Percentiles rank a stretch among this genome's conserved stretches.
Conservation (phyloP, 1,284 basidiomycete genomes). For the Xerocomus minutiporus region DNA sequence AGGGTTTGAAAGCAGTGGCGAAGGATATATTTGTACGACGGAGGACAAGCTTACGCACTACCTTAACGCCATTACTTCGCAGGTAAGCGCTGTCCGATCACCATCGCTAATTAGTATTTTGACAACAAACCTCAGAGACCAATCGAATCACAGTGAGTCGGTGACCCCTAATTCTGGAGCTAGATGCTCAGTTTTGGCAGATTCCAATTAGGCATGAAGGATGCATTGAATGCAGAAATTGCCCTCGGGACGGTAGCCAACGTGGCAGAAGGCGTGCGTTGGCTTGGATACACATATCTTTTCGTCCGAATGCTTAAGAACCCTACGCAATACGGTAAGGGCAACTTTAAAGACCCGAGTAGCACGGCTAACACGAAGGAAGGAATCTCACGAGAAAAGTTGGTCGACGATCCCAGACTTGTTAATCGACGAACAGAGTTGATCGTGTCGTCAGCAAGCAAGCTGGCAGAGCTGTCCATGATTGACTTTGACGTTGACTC, state of each 20-base stretch:
- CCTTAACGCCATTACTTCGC: constrained; percentile 82
- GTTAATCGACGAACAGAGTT: constrained; percentile 73
- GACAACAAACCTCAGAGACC: constrained; percentile 57
- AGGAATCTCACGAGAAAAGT: constrained; percentile 79
- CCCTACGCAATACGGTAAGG: constrained; percentile 82
- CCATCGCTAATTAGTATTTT: not conserved
- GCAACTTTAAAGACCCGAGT: not conserved
- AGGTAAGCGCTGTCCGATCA: constrained; percentile 44
- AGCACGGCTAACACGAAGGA: constrained; percentile 1
- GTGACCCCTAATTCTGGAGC: not conserved
- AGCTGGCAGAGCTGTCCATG: constrained; percentile 80
- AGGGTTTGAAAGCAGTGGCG: constrained; percentile 91
- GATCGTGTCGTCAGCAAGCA: constrained; percentile 66
- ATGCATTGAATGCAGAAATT: constrained; percentile 95
- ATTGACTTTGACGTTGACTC: constrained; percentile 70
- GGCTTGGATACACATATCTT: constrained; percentile 97
- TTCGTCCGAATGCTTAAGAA: constrained; percentile 95
- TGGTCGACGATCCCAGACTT: constrained; percentile 75
- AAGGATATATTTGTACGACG: constrained; percentile 95
- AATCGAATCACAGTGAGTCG: constrained; percentile 87
- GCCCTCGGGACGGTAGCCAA: constrained; percentile 92
- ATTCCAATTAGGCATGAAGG: constrained; percentile 84
- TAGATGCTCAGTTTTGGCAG: constrained; percentile 38
- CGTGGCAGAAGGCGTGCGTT: constrained; percentile 83
- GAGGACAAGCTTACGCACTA: constrained; percentile 94